A percentile compares a stretch with the other conserved stretches of the same genome.
Evolutionary conservation across 768 basidiomycete genomes (phyloP).

Genomic region (Kwoniella europaea): DNA sequence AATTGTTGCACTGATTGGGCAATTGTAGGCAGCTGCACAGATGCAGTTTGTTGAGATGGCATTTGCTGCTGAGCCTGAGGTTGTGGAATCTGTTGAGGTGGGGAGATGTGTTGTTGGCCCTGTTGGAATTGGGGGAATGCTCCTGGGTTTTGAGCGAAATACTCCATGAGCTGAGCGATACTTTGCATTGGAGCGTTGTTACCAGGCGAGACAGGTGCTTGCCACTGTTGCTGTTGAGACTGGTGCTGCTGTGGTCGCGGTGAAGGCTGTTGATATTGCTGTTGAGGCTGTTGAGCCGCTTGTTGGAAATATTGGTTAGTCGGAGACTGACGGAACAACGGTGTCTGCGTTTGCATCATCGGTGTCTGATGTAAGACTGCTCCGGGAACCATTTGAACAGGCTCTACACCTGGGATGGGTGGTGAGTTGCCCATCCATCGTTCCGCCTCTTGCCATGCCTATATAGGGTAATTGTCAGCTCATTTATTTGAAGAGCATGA

Average conservation of each 20-base stretch:
- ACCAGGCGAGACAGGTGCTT: constrained; percentile 8
- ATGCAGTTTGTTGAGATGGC: background rate
- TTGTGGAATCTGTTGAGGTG: constrained; percentile 6
- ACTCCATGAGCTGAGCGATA: constrained; percentile 28
- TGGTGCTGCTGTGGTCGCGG: constrained; percentile 14
- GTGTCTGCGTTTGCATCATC: constrained; percentile 20
- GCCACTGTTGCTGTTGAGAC: constrained; percentile 14
- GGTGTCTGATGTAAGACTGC: constrained; percentile 45
- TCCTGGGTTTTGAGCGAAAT: constrained; percentile 20
- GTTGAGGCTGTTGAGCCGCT: constrained; percentile 15
- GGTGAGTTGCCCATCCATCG: constrained; percentile 55
- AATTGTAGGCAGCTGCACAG: constrained; percentile 6
- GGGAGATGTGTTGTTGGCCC: constrained; percentile 15
- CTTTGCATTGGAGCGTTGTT: constrained; percentile 10
- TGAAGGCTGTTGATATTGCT: constrained; percentile 14
- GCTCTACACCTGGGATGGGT: constrained; percentile 54
- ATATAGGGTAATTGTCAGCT: constrained; percentile 7
- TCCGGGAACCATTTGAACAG: constrained; percentile 40
- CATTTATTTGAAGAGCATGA: background rate
- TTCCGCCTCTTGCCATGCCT: constrained; percentile 57
- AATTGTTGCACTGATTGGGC: background rate
- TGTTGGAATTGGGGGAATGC: constrained; percentile 26
- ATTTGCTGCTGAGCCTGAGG: constrained; percentile 1
- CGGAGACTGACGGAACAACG: constrained; percentile 11
- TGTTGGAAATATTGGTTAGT: constrained; percentile 19